These are phyloP conservation scores for Apiotrichum veenhuisii DNA, from an alignment of 1,284 basidiomycete species.

Conservation along the genomic window DNA sequence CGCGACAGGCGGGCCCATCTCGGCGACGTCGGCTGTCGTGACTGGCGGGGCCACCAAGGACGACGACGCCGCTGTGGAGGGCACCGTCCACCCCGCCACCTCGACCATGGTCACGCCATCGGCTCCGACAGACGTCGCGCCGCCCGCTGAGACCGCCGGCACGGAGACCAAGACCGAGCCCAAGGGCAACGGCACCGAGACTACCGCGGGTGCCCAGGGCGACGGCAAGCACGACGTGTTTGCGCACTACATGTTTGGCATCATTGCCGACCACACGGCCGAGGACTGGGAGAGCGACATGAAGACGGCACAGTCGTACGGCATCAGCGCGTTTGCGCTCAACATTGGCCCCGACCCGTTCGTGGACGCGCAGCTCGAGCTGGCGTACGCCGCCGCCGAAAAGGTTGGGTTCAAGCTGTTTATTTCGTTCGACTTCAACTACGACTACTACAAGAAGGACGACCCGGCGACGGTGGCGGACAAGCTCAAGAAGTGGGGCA, in stretches of 20 bases:
- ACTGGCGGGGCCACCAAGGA: no score
- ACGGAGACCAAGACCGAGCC: no score
- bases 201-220: no score
- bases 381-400: slow-evolving; percentile 41
- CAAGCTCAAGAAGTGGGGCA: slow-evolving; percentile 32
- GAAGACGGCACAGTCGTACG: slow-evolving; percentile 35
- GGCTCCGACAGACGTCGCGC: no score
- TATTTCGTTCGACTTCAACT: slow-evolving; percentile 50
- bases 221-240: slow-evolving; percentile 39
- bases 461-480: slow-evolving; percentile 17
- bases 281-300: slow-evolving; percentile 42
- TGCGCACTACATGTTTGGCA: slow-evolving; percentile 65
- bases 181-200: no score
- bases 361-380: slow-evolving; percentile 37
- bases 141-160: background rate
- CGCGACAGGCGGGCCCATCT: no score
- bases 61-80: no score
- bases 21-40: no score
- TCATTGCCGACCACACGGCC: slow-evolving; percentile 54
- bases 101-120: no score
- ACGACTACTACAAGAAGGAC: slow-evolving; percentile 40
- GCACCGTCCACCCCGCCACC: no score
- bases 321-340: slow-evolving; percentile 46
- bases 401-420: slow-evolving; percentile 40
- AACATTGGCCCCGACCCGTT: slow-evolving; percentile 46